Evolutionary conservation across 2,329 filamentous ascomycete genomes (phyloP).

Genomic region (Trichocomaceae sp.): DNA sequence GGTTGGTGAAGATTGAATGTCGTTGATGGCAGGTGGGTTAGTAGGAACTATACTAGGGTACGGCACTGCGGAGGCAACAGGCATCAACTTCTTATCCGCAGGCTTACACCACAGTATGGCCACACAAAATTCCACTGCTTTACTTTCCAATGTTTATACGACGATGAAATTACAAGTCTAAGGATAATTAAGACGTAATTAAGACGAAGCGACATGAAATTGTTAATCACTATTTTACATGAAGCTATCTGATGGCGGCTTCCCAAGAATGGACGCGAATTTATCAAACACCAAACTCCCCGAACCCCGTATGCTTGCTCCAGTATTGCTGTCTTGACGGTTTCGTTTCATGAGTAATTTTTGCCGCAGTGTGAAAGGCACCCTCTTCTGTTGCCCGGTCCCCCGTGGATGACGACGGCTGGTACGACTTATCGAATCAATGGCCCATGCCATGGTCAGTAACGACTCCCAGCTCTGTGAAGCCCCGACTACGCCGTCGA

Average conservation of each 20-base stretch:
- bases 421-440: conserved; percentile 37
- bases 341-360: conserved; percentile 20
- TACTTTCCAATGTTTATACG: no score
- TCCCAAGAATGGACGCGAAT: neutral
- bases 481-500: conserved; percentile 25
- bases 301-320: conserved; percentile 34
- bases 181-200: no score
- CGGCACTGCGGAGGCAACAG: no score
- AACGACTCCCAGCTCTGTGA: conserved; percentile 40
- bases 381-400: conserved; percentile 26
- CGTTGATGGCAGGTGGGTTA: no score
- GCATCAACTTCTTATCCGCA: no score
- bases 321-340: conserved; percentile 14
- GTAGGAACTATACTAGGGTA: no score
- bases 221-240: neutral
- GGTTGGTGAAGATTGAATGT: neutral
- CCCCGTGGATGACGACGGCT: conserved; percentile 26
- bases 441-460: conserved; percentile 41
- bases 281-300: conserved; percentile 30
- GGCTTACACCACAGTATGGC: no score
- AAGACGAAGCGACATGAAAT: neutral
- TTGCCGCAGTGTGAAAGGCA: conserved; percentile 19
- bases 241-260: neutral
- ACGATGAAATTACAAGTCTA: neutral
- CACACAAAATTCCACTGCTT: no score